Percentiles rank a stretch among this genome's conserved stretches.
These are phyloP conservation scores for Epichloe brachyelytri DNA, from an alignment of 2,329 filamentous ascomycete species.

Conservation along the genomic window DNA sequence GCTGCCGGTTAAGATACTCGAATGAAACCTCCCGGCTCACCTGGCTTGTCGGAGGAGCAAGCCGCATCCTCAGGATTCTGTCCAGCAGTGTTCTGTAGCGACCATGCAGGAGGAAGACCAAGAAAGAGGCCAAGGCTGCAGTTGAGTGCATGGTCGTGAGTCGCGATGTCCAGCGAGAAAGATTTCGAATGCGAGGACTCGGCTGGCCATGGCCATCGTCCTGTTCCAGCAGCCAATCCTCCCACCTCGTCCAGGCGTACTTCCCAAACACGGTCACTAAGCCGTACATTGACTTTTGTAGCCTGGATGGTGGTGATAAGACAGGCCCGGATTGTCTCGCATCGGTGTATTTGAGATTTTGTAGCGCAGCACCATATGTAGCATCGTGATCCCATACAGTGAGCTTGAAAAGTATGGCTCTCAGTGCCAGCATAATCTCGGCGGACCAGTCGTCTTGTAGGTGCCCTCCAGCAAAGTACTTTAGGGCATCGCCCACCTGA, in stretches of 20 bases:
- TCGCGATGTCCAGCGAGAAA: slow-evolving; percentile 58
- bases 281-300: slow-evolving; percentile 78
- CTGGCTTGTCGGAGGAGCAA: slow-evolving; percentile 74
- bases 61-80: slow-evolving; percentile 66
- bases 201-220: slow-evolving; percentile 62
- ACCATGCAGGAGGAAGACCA: slow-evolving; percentile 83
- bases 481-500: slow-evolving; percentile 78
- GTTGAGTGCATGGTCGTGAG: slow-evolving; percentile 65
- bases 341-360: slow-evolving; percentile 84
- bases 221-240: slow-evolving; percentile 66
- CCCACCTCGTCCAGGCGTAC: slow-evolving; percentile 88
- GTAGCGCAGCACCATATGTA: slow-evolving; percentile 83
- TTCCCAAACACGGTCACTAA: slow-evolving; percentile 73
- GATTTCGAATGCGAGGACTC: slow-evolving; percentile 33
- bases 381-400: slow-evolving; percentile 95
- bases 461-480: slow-evolving; percentile 65
- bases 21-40: slow-evolving; percentile 88
- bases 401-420: slow-evolving; percentile 80
- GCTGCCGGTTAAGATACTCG: slow-evolving; percentile 91
- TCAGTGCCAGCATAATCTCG: slow-evolving; percentile 68
- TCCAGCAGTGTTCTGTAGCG: slow-evolving; percentile 86
- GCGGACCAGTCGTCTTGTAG: slow-evolving; percentile 76
- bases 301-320: slow-evolving; percentile 56
- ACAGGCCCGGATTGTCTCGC: slow-evolving; percentile 53
- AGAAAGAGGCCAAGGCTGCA: slow-evolving; percentile 72